Percentiles rank a stretch among this genome's conserved stretches.
Evolutionary conservation across 352 stramenopile species (phyloP).

Genomic region (Globisporangium splendens): DNA sequence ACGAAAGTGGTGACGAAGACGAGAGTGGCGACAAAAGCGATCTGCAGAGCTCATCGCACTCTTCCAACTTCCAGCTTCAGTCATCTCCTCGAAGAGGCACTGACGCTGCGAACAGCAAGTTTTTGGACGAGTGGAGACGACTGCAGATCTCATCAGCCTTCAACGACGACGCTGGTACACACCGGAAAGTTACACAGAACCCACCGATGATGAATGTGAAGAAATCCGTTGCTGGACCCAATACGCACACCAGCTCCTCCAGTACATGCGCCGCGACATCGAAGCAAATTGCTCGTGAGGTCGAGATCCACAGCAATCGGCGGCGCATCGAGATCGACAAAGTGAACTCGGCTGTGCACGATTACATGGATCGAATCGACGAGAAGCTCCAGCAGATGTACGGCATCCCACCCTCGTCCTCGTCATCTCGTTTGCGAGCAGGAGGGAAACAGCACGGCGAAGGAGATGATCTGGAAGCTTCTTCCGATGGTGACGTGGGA

Average conservation of each 20-base stretch:
- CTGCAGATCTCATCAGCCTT: constrained; percentile 12
- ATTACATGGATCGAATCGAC: constrained; percentile 83
- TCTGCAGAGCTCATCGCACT: neutral
- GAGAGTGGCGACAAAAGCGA: neutral
- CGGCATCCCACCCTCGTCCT: constrained; percentile 53
- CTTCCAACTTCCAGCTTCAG: neutral
- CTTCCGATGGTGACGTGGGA: neutral
- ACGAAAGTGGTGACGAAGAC: neutral
- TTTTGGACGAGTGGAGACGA: constrained; percentile 12
- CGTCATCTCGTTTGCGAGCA: neutral
- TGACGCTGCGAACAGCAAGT: constrained; percentile 10
- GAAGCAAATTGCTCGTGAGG: constrained; percentile 6
- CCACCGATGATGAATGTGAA: neutral
- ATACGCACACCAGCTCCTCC: no score
- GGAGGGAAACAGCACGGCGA: neutral
- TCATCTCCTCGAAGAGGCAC: constrained; percentile 1
- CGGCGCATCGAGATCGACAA: constrained; percentile 58
- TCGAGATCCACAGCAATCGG: constrained; percentile 19
- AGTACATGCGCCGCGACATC: neutral
- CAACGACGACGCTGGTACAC: neutral
- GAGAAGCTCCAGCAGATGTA: constrained; percentile 81
- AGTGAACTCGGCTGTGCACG: constrained; percentile 62
- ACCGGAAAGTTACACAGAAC: neutral
- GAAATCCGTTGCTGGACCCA: neutral
- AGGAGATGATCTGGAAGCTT: neutral